Evolutionary conservation across 768 basidiomycete species (phyloP).

Genomic region (Russula brevipes): DNA sequence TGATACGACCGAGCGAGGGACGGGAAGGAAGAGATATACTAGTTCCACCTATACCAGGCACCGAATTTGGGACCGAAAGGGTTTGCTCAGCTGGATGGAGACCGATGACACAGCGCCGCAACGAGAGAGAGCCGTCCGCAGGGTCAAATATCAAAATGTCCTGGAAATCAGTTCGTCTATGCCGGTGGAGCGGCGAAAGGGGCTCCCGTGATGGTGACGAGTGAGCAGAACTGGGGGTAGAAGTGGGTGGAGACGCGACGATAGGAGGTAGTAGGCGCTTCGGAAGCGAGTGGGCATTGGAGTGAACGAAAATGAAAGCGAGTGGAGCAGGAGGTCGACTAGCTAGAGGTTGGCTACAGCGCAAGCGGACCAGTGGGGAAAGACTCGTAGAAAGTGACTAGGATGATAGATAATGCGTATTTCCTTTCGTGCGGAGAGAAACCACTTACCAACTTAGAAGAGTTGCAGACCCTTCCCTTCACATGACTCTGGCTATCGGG

Average conservation of each 20-base stretch:
- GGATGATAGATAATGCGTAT: slow-evolving; percentile 30
- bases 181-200: slow-evolving; percentile 29
- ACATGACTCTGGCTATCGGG: slow-evolving; percentile 59
- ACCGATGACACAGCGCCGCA: slow-evolving; percentile 51
- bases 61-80: slow-evolving; percentile 27
- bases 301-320: slow-evolving; percentile 50
- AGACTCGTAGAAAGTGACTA: slow-evolving; percentile 51
- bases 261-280: slow-evolving; percentile 36
- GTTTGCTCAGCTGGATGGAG: slow-evolving; percentile 28
- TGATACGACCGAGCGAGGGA: slow-evolving; percentile 40
- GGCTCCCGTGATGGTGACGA: slow-evolving; percentile 30
- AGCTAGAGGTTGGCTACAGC: slow-evolving; percentile 28
- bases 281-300: slow-evolving; percentile 36
- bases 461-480: slow-evolving; percentile 53
- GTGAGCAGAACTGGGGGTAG: slow-evolving; percentile 31
- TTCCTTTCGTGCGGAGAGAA: neutral
- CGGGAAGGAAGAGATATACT: slow-evolving; percentile 59
- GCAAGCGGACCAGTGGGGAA: slow-evolving; percentile 52
- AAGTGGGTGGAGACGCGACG: slow-evolving; percentile 29
- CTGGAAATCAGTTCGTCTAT: slow-evolving; percentile 47
- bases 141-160: slow-evolving; percentile 69
- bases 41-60: slow-evolving; percentile 39
- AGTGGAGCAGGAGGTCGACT: slow-evolving; percentile 38
- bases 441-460: slow-evolving; percentile 41
- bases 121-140: slow-evolving; percentile 46